A percentile compares a stretch with the other conserved stretches of the same genome.
Evolutionary conservation across 2,329 filamentous ascomycete species (phyloP).

Genomic region (Akanthomyces muscarius): DNA sequence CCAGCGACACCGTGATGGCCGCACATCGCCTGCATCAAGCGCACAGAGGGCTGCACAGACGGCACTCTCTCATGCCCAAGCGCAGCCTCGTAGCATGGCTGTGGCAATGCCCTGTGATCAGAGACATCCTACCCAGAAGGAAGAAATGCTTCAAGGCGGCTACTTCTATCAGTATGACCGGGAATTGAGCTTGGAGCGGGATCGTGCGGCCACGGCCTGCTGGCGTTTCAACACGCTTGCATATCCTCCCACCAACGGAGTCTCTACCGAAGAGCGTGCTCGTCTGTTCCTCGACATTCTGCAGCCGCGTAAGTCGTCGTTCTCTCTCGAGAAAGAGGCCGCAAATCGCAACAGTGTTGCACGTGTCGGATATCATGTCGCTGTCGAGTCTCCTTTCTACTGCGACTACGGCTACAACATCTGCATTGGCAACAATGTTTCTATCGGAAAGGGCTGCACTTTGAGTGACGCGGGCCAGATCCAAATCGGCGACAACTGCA

Average conservation of each 20-base stretch:
- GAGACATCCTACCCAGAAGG: constrained; percentile 63
- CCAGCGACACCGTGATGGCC: constrained; percentile 49
- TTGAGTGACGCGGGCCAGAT: constrained; percentile 85
- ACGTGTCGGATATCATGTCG: constrained; percentile 65
- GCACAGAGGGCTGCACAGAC: constrained; percentile 55
- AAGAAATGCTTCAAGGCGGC: constrained; percentile 80
- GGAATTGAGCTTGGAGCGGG: constrained; percentile 76
- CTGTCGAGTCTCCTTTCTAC: constrained; percentile 82
- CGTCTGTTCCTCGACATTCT: constrained; percentile 70
- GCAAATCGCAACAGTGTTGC: constrained; percentile 51
- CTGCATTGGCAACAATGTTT: constrained; percentile 76
- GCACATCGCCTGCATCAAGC: constrained; percentile 37
- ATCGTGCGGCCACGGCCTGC: constrained; percentile 75
- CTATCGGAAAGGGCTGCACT: constrained; percentile 76
- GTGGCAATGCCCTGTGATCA: constrained; percentile 31
- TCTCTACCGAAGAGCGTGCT: constrained; percentile 63
- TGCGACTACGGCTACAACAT: constrained; percentile 98
- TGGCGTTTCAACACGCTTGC: constrained; percentile 80
- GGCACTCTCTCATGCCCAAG: constrained; percentile 46
- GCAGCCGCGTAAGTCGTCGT: constrained; percentile 51
- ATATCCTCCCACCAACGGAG: constrained; percentile 67
- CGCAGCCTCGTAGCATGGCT: constrained; percentile 30
- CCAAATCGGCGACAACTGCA: constrained; percentile 54
- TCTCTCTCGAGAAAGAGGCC: constrained; percentile 28
- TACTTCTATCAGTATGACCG: constrained; percentile 74